phyloP scores from a whole-genome alignment of 2,329 filamentous ascomycete genomes.

The Xylaria digitata region DNA sequence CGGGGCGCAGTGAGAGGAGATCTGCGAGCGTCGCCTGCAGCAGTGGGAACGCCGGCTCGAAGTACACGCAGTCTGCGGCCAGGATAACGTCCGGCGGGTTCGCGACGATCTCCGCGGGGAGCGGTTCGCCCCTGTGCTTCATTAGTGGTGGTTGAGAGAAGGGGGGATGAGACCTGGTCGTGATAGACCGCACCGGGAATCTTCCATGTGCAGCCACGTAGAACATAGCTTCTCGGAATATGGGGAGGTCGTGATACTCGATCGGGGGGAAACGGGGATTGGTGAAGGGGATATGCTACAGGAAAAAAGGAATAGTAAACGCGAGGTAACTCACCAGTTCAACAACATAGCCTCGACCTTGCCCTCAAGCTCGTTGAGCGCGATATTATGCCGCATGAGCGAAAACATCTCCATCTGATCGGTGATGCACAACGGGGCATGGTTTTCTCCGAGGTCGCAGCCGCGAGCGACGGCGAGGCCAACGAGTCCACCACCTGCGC shows the following conservation, averaged over 20 bases:
- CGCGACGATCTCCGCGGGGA: constrained; percentile 63
- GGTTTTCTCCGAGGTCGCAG: constrained; percentile 59
- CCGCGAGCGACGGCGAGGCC: constrained; percentile 71
- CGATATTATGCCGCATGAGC: constrained; percentile 88
- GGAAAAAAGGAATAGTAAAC: not conserved
- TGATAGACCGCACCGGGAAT: not conserved
- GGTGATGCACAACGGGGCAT: constrained; percentile 77
- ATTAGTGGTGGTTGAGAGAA: constrained; percentile 14
- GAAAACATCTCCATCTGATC: constrained; percentile 88
- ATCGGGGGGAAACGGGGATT: constrained; percentile 34
- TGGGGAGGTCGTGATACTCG: not conserved
- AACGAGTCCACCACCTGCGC: constrained; percentile 90
- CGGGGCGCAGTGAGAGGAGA: constrained; percentile 77
- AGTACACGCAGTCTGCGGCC: constrained; percentile 98
- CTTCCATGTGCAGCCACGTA: not conserved
- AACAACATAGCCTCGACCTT: constrained; percentile 76
- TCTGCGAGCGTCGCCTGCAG: constrained; percentile 81
- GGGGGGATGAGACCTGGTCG: not conserved
- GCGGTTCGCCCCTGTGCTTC: constrained; percentile 66
- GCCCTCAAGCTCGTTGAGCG: constrained; percentile 76
- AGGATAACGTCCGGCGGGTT: constrained; percentile 81
- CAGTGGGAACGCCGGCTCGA: constrained; percentile 93
- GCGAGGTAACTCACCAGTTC: constrained; percentile 73
- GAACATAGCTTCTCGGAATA: not conserved
- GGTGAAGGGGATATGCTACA: not conserved